Conservation (phyloP, 345 rosid species). For the Ceriops zippeliana region DNA sequence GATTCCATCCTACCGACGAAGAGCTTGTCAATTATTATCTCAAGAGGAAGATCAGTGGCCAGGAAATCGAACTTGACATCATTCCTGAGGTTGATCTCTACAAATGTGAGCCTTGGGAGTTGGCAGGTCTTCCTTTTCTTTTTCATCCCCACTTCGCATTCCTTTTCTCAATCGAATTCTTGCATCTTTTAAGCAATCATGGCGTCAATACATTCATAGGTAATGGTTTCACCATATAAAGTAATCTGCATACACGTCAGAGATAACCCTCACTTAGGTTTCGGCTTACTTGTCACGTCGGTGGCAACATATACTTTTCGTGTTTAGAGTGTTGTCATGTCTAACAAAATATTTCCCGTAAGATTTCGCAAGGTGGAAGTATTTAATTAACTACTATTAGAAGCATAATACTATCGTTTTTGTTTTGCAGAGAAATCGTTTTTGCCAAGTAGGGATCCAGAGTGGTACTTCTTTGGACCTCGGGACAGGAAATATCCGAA, state of each 20-base stretch:
- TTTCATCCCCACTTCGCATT: background rate
- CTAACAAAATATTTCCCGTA: background rate
- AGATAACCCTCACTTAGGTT: too few species aligned
- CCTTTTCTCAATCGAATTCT: background rate
- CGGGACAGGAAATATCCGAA: constrained; percentile 88
- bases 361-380: background rate
- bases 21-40: constrained; percentile 93
- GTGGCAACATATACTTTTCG: too few species aligned
- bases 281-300: too few species aligned
- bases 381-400: background rate
- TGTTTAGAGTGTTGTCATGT: too few species aligned
- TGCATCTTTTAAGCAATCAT: too few species aligned
- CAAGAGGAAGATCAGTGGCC: constrained; percentile 76
- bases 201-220: too few species aligned
- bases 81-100: constrained; percentile 96
- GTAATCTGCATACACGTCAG: too few species aligned
- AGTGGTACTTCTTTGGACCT: constrained; percentile 95
- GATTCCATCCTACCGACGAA: constrained; percentile 95
- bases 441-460: constrained; percentile 87
- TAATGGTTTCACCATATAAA: too few species aligned
- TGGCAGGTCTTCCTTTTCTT: constrained; percentile 47
- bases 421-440: constrained; percentile 63
- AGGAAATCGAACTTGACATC: constrained; percentile 86
- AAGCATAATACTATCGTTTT: background rate
- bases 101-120: constrained; percentile 98